Evolutionary conservation across 352 stramenopile species (phyloP), one percentile per base, ranked within the genome.

Genomic region (Phytophthora pisi): DNA sequence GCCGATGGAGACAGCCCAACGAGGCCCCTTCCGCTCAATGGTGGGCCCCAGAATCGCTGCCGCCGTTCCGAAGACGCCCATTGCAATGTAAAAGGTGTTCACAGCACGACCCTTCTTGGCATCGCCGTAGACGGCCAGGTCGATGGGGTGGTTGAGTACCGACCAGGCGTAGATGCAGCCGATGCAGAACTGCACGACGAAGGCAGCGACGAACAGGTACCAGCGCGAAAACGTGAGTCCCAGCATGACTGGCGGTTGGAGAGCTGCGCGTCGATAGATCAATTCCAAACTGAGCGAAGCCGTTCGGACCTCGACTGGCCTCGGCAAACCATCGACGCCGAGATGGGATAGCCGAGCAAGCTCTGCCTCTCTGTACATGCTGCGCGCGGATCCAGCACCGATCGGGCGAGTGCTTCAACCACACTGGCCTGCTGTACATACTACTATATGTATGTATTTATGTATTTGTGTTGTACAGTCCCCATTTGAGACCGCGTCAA

Each of bases 81-180:
- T 81, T 30, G 80, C 76, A 47, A 83, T 90, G 74, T 90, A 92
- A 61, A 92, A 91, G 5, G 82, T 66, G 51, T 88, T 88, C 24
- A 92, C 83, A 16, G 81, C 81, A 18, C 73, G 74, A 31, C 76
- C 81, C 49, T 80, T 78, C 24, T 62, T 81, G 30, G 60, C 40
- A 71, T 89, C 74, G 31, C 75, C 61, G 62, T 88, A 90, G 23
- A 89, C 64, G 30, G 77, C 71, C 47, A 54, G 60, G 54, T 90
- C 82, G 20, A 92, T 82, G 13, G 82, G 81, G 63, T 81, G 75
- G 68, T 92, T 92, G 64, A 90, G 75, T 51, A 89, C 78, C 16
- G 79, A 89, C 81, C 81, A 92, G 36, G 81, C 75, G 74, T 92
- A 92, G 57, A 92, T 78, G 54, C 77, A 87, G 46, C 84, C 84